Conservation (phyloP, 1,284 basidiomycete genomes). For the Heliocybe sulcata region DNA sequence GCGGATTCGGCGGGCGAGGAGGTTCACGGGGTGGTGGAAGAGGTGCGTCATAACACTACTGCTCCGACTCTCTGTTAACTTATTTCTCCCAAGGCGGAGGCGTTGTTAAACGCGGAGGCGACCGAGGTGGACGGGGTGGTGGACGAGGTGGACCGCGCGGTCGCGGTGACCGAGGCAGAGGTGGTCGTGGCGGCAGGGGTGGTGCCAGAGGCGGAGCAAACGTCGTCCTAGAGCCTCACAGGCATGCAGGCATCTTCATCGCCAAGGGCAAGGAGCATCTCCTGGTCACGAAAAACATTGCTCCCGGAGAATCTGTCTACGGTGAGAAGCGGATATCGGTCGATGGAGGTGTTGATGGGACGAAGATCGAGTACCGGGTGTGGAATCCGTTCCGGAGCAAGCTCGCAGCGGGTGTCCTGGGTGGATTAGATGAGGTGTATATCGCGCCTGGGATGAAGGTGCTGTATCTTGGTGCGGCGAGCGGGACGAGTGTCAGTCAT, state of each 20-base stretch:
- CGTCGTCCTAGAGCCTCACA: constrained; percentile 92
- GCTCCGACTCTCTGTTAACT: constrained; percentile 21
- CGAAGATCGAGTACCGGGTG: constrained; percentile 95
- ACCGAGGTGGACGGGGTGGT: constrained; percentile 29
- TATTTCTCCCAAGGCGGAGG: constrained; percentile 22
- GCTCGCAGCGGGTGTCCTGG: constrained; percentile 94
- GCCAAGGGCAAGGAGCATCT: constrained; percentile 96
- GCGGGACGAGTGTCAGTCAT: constrained; percentile 96
- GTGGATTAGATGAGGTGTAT: constrained; percentile 92
- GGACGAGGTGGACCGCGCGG: constrained; percentile 34
- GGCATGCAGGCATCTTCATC: constrained; percentile 90
- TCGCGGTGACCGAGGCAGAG: constrained; percentile 38
- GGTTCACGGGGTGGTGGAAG: constrained; percentile 20
- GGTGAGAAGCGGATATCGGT: constrained; percentile 95
- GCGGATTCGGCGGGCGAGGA: constrained; percentile 18
- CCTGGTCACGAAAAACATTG: constrained; percentile 96
- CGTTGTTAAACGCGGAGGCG: constrained; percentile 28
- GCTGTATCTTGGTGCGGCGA: constrained; percentile 95
- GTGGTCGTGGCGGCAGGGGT: constrained; percentile 49
- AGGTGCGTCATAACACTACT: constrained; percentile 23
- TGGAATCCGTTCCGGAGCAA: constrained; percentile 99
- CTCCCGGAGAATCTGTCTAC: constrained; percentile 96
- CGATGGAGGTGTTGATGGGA: constrained; percentile 71
- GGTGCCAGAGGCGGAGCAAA: constrained; percentile 80
- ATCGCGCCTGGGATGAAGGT: constrained; percentile 96